phyloP scores from a whole-genome alignment of 2,329 filamentous ascomycete species.

The Dothiorella sarmentorum region DNA sequence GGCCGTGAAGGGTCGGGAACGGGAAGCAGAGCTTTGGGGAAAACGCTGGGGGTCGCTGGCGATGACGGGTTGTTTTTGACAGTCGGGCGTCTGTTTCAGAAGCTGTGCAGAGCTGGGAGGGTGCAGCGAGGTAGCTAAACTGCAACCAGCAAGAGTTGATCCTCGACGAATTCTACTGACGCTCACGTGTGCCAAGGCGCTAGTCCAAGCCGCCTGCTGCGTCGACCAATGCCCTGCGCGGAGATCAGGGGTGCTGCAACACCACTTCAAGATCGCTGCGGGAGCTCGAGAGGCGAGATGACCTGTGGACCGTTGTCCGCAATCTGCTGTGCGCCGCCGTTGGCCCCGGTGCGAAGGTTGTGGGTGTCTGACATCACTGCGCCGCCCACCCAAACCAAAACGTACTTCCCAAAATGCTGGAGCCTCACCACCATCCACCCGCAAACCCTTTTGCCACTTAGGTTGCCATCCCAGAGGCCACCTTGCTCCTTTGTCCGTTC shows the following conservation, averaged over 20 bases:
- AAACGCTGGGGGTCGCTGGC: constrained; percentile 7
- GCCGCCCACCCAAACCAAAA: background rate
- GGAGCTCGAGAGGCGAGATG: background rate
- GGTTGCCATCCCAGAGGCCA: no score
- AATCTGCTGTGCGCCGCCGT: background rate
- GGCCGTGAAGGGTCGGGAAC: background rate
- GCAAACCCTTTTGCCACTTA: background rate
- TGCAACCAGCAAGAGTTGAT: constrained; percentile 16
- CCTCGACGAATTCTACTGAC: constrained; percentile 17
- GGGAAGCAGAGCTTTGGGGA: background rate
- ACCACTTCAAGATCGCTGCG: background rate
- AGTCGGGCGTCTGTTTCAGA: background rate
- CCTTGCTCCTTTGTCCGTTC: no score
- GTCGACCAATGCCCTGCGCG: background rate
- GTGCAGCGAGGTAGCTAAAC: constrained; percentile 2
- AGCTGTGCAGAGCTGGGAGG: background rate
- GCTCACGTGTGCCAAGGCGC: constrained; percentile 15
- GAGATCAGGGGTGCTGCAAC: constrained; percentile 2
- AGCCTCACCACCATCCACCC: background rate
- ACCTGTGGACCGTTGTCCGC: background rate
- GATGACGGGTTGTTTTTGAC: background rate
- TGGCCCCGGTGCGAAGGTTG: background rate
- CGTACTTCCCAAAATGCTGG: background rate
- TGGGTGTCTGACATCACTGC: constrained; percentile 5
- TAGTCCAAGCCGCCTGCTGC: background rate